Percentiles rank a stretch among this genome's conserved stretches.
Evolutionary conservation across 2,329 filamentous ascomycete species (phyloP).

Genomic region (Fusarium xylarioides): DNA sequence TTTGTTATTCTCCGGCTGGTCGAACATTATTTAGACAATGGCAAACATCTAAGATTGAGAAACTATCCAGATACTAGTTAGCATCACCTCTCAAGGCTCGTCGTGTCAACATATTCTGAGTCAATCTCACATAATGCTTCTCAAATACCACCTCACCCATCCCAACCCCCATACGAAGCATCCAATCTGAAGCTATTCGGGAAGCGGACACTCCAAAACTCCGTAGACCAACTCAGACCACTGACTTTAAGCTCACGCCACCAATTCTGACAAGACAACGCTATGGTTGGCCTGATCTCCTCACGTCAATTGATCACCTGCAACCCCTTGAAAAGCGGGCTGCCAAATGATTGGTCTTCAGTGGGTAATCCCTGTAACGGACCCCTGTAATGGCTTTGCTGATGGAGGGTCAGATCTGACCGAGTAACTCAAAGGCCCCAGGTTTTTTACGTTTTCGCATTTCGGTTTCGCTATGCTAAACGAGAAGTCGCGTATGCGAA

Average conservation of each 20-base stretch:
- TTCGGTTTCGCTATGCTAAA: constrained; percentile 28
- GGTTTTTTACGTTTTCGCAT: constrained; percentile 21
- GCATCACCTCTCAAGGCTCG: not conserved
- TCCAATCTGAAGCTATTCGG: constrained; percentile 2
- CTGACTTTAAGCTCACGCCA: constrained; percentile 20
- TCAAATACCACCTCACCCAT: not conserved
- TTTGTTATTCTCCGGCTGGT: fast-evolving
- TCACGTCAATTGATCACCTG: constrained; percentile 9
- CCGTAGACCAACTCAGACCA: not conserved
- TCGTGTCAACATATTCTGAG: not conserved
- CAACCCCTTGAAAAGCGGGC: constrained; percentile 9
- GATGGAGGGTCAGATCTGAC: constrained; percentile 25
- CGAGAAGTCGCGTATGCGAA: not conserved
- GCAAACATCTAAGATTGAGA: not conserved
- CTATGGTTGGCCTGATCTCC: constrained; percentile 4
- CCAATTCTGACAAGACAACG: not conserved
- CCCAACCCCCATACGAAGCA: not conserved
- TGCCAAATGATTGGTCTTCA: not conserved
- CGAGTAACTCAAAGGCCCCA: constrained; percentile 34
- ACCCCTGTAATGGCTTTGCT: not conserved
- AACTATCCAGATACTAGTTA: too few relatives aligned
- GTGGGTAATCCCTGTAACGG: not conserved
- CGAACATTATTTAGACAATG: fast-evolving
- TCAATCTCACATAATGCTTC: not conserved
- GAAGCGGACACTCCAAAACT: not conserved